A percentile compares a stretch with the other conserved stretches of the same genome.
phyloP scores from a whole-genome alignment of 179 eudicot genomes.

The Pouteria campechiana region DNA sequence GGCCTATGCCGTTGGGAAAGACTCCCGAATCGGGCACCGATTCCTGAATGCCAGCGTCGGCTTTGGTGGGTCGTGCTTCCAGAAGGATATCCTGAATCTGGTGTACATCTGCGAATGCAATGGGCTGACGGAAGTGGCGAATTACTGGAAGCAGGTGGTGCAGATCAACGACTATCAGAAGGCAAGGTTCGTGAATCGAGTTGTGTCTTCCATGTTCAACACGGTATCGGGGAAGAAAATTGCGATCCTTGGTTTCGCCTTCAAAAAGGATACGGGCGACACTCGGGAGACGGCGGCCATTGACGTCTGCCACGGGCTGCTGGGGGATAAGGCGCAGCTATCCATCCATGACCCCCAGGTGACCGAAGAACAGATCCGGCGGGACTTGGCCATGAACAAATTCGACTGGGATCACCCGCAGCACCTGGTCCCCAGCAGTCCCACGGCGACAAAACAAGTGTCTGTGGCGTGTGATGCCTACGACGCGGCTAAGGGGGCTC shows the following conservation, averaged over 20 bases:
- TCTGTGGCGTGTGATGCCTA: constrained; percentile 51
- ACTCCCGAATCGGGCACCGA: constrained; percentile 54
- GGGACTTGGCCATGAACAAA: constrained; percentile 63
- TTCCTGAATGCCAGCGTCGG: constrained; percentile 72
- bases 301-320: constrained; percentile 66
- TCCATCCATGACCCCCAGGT: constrained; percentile 76
- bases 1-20: constrained; percentile 60
- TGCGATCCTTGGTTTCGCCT: constrained; percentile 60
- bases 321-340: constrained; percentile 49
- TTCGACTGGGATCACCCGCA: constrained; percentile 80
- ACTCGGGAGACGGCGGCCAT: constrained; percentile 74
- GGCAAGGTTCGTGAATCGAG: constrained; percentile 55
- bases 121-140: constrained; percentile 67
- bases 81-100: constrained; percentile 65
- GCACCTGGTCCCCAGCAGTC: constrained; percentile 64
- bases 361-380: constrained; percentile 61
- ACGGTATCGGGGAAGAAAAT: constrained; percentile 54
- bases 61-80: constrained; percentile 73
- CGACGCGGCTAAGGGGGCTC: constrained; percentile 59
- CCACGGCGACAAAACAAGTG: constrained; percentile 59
- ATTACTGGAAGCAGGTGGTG: constrained; percentile 74
- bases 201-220: constrained; percentile 70
- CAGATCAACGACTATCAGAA: constrained; percentile 69
- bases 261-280: constrained; percentile 74
- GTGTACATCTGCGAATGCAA: constrained; percentile 75